Conservation (phyloP, 1,284 basidiomycete genomes). For the Sanghuangporus weigelae region DNA sequence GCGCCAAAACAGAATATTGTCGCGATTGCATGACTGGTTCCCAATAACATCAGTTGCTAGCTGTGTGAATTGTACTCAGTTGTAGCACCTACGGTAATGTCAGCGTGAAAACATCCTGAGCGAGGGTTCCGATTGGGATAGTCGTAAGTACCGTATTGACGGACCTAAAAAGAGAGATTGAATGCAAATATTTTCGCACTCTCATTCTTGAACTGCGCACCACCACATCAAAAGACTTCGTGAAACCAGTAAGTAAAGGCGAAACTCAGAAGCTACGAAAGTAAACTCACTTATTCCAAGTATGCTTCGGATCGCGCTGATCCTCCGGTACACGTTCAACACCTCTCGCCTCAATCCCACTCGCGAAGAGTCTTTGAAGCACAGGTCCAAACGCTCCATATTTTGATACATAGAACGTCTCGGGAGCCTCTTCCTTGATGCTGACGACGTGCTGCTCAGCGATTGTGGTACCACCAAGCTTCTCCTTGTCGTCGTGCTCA, state of each 20-base stretch:
- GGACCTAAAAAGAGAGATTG: conserved; percentile 1
- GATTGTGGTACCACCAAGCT: background rate
- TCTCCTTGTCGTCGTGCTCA: conserved; percentile 4
- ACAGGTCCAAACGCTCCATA: conserved; percentile 34
- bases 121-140: conserved; percentile 55
- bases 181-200: background rate
- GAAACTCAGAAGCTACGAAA: background rate
- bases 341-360: conserved; percentile 46
- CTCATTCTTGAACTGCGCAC: conserved; percentile 24
- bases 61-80: background rate
- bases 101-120: conserved; percentile 45
- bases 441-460: background rate
- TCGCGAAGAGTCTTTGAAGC: conserved; percentile 36
- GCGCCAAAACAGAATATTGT: conserved; percentile 41
- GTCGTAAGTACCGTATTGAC: conserved; percentile 38
- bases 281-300: conserved; percentile 43
- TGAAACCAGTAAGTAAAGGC: background rate
- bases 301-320: conserved; percentile 39
- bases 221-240: conserved; percentile 46
- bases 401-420: conserved; percentile 30
- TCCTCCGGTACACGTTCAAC: conserved; percentile 47
- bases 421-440: conserved; percentile 25
- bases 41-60: background rate
- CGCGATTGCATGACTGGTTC: conserved; percentile 36
- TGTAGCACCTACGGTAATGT: conserved; percentile 36